A percentile compares a stretch with the other conserved stretches of the same genome.
phyloP scores from a whole-genome alignment of 225 moss, liverwort and hornwort species.

The Pleurozium schreberi region DNA sequence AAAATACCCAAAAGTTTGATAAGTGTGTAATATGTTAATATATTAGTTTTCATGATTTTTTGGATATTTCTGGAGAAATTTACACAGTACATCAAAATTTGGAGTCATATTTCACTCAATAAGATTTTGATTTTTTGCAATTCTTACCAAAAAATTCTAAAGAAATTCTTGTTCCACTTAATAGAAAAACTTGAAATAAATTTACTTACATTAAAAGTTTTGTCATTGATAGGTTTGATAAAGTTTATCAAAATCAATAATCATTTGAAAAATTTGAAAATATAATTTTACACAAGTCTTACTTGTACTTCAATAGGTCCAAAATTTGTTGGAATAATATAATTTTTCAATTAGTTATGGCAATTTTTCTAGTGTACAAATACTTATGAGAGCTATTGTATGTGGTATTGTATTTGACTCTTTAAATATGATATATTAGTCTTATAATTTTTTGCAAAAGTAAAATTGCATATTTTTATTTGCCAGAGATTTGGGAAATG shows the following conservation, averaged over 20 bases:
- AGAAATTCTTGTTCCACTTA: not conserved
- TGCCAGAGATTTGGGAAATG: fast-evolving
- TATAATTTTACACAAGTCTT: not conserved
- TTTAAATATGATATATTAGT: not conserved
- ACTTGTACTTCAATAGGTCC: not conserved
- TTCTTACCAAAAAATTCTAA: not conserved
- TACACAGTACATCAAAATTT: not conserved
- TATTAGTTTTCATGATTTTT: not conserved
- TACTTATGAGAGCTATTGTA: not conserved
- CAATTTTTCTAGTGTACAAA: not conserved
- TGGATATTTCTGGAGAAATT: too few relatives aligned
- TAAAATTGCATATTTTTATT: too few relatives aligned
- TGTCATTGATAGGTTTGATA: not conserved
- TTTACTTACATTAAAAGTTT: not conserved
- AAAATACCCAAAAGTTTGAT: not conserved
- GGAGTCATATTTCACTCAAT: not conserved
- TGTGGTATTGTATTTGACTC: not conserved
- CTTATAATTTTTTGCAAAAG: not conserved
- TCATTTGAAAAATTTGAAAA: too few relatives aligned
- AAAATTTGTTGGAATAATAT: not conserved
- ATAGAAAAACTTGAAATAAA: not conserved
- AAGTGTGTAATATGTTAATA: not conserved
- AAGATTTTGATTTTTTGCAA: not conserved
- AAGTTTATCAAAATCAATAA: not conserved
- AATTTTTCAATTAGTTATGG: not conserved